phyloP scores from a whole-genome alignment of 2,329 filamentous ascomycete genomes.

The Neofusicoccum kwambonambiense region DNA sequence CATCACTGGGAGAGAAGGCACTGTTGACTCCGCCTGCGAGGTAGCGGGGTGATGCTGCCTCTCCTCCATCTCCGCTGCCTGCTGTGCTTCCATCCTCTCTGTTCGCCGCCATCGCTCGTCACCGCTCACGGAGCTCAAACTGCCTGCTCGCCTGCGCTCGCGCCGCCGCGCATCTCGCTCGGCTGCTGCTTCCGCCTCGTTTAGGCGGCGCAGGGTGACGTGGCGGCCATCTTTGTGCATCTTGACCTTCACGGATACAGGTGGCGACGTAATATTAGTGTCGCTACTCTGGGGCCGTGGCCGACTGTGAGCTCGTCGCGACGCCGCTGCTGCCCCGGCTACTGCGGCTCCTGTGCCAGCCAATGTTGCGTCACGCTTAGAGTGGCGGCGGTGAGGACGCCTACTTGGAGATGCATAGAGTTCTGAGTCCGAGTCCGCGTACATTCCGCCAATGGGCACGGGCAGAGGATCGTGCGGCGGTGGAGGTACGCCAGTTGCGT shows the following conservation, averaged over 20 bases:
- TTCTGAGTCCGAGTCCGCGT: conserved; percentile 42
- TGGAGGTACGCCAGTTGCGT: conserved; percentile 26
- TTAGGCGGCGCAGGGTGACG: conserved; percentile 61
- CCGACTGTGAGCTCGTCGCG: conserved; percentile 29
- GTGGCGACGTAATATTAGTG: conserved; percentile 54
- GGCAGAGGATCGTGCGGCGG: conserved; percentile 34
- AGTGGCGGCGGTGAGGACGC: conserved; percentile 33
- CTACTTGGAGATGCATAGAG: conserved; percentile 37
- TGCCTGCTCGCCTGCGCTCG: conserved; percentile 42
- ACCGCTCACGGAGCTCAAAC: conserved; percentile 40
- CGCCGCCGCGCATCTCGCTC: conserved; percentile 55
- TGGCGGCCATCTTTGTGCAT: conserved; percentile 64
- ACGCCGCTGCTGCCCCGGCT: conserved; percentile 27
- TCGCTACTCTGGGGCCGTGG: conserved; percentile 35
- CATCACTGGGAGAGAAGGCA: conserved; percentile 12
- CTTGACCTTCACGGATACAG: conserved; percentile 63
- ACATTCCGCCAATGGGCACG: conserved; percentile 32
- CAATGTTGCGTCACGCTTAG: conserved; percentile 21
- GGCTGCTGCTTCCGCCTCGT: conserved; percentile 61
- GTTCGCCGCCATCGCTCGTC: conserved; percentile 41
- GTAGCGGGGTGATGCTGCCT: conserved; percentile 26
- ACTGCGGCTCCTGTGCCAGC: conserved; percentile 16
- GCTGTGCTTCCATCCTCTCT: conserved; percentile 32
- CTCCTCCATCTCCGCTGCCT: conserved; percentile 13
- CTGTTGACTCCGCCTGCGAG: conserved; percentile 22